phyloP scores from a whole-genome alignment of 2,329 filamentous ascomycete species.

The Aaosphaeria pasadenensis region DNA sequence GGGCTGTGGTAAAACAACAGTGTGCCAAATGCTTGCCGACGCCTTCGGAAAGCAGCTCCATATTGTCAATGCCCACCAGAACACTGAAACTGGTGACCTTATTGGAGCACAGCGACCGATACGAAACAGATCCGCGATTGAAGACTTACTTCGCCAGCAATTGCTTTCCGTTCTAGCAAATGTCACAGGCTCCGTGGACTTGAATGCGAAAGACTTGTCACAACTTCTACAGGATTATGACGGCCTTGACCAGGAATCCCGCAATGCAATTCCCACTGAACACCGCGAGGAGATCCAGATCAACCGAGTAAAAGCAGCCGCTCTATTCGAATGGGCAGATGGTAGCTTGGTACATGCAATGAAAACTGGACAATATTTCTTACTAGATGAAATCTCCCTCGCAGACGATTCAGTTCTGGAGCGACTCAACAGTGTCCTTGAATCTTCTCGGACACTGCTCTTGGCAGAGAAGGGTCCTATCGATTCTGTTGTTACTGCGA shows the following conservation, averaged over 20 bases:
- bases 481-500: constrained; percentile 74
- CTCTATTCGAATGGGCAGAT: constrained; percentile 94
- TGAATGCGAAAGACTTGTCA: constrained; percentile 41
- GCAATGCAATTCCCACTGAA: constrained; percentile 46
- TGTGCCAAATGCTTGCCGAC: constrained; percentile 88
- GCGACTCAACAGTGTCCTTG: constrained; percentile 91
- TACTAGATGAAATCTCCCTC: constrained; percentile 96
- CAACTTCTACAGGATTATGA: constrained; percentile 61
- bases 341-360: constrained; percentile 92
- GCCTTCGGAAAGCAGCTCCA: constrained; percentile 72
- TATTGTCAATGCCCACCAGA: constrained; percentile 96
- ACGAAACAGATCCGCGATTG: constrained; percentile 74
- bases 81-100: constrained; percentile 94
- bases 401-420: constrained; percentile 97
- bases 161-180: constrained; percentile 44
- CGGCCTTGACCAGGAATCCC: constrained; percentile 44
- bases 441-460: constrained; percentile 79
- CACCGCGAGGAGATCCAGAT: constrained; percentile 39
- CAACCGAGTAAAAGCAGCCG: constrained; percentile 65
- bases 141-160: constrained; percentile 63
- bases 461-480: constrained; percentile 90
- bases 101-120: constrained; percentile 94
- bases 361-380: constrained; percentile 83
- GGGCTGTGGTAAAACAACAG: constrained; percentile 95
- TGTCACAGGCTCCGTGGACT: constrained; percentile 8